These are phyloP conservation scores for Arabis hirsuta DNA, from an alignment of 345 rosid species.

Conservation along the genomic window DNA sequence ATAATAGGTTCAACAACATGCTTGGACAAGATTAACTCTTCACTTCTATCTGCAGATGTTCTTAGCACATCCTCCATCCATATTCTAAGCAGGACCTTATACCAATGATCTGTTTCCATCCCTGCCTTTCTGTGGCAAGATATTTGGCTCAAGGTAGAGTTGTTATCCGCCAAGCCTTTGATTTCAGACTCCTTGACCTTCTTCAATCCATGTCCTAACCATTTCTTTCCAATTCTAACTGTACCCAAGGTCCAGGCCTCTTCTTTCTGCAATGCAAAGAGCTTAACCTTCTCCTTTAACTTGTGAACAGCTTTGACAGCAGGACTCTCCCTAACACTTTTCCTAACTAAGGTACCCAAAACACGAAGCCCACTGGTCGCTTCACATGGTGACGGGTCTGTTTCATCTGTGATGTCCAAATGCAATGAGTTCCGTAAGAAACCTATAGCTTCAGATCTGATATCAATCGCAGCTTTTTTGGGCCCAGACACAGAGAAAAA, in stretches of 20 bases:
- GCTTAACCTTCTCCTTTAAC: conserved; percentile 77
- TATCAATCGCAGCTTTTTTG: conserved; percentile 55
- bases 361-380: conserved; percentile 63
- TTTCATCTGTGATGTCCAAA: conserved; percentile 56
- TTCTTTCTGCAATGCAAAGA: conserved; percentile 73
- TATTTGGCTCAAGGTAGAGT: conserved; percentile 68
- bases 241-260: conserved; percentile 83
- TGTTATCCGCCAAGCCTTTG: conserved; percentile 66
- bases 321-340: conserved; percentile 61
- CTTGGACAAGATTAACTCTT: conserved; percentile 72
- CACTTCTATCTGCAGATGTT: conserved; percentile 54
- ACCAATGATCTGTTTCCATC: conserved; percentile 96
- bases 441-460: conserved; percentile 57
- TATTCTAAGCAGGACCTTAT: conserved; percentile 63
- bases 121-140: conserved; percentile 79
- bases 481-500: conserved; percentile 77
- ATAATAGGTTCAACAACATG: conserved; percentile 71
- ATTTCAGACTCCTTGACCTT: conserved; percentile 96
- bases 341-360: conserved; percentile 67
- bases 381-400: conserved; percentile 51
- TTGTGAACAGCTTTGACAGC: conserved; percentile 78
- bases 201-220: conserved; percentile 88
- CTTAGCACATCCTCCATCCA: conserved; percentile 76
- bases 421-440: conserved; percentile 57
- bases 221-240: conserved; percentile 80